These are phyloP conservation scores for Calophaca sinica DNA, from an alignment of 306 rosid genomes.

Conservation along the genomic window DNA sequence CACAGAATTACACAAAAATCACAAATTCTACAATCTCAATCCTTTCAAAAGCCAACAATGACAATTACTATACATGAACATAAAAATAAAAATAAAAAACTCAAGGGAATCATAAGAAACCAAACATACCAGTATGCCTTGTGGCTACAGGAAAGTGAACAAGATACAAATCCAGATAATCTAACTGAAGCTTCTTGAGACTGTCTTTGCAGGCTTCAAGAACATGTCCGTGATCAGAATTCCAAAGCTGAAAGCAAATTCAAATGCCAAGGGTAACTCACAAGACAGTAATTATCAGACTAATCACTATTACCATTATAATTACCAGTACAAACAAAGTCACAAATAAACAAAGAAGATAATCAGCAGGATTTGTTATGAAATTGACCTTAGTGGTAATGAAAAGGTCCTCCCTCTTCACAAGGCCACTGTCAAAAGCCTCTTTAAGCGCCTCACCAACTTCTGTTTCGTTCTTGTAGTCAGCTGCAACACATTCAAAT, in stretches of 20 bases:
- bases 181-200: slow-evolving; percentile 79
- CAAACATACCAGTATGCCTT: slow-evolving; percentile 68
- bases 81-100: slow-evolving; percentile 15
- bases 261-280: slow-evolving; percentile 27
- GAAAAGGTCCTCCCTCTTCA: slow-evolving; percentile 90
- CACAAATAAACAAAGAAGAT: neutral
- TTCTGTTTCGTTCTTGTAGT: slow-evolving; percentile 78
- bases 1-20: no score
- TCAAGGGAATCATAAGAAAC: slow-evolving; percentile 14
- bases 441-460: slow-evolving; percentile 86
- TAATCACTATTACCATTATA: neutral
- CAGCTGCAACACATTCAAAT: slow-evolving; percentile 64
- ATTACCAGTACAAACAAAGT: neutral
- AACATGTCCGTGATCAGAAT: slow-evolving; percentile 95
- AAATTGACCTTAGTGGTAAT: slow-evolving; percentile 75
- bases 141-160: slow-evolving; percentile 88
- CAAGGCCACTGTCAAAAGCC: slow-evolving; percentile 72
- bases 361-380: no score
- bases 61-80: neutral
- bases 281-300: slow-evolving; percentile 21
- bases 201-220: slow-evolving; percentile 89
- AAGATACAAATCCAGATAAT: slow-evolving; percentile 85
- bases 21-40: no score
- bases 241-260: slow-evolving; percentile 81
- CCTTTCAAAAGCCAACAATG: slow-evolving; percentile 14